Evolutionary conservation across 768 basidiomycete genomes (phyloP).

Genomic region (Neoboletus brunneissimus): DNA sequence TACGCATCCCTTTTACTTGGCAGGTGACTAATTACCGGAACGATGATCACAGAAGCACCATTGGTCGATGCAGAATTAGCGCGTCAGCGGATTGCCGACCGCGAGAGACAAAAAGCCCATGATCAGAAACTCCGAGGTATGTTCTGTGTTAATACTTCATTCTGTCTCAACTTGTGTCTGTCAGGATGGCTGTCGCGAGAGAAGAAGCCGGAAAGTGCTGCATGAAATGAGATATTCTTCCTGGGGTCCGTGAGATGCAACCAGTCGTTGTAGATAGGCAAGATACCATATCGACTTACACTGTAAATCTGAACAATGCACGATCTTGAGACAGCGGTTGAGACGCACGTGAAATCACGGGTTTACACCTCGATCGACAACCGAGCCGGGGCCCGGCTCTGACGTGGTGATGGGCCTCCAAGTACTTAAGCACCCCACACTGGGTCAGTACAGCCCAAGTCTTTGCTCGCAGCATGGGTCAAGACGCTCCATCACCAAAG

Average conservation of each 20-base stretch:
- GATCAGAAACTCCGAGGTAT: conserved; percentile 76
- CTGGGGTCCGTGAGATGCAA: neutral
- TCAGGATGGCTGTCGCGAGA: conserved; percentile 35
- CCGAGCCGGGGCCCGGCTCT: conserved; percentile 5
- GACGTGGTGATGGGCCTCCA: neutral
- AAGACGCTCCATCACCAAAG: conserved; percentile 21
- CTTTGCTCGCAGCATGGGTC: conserved; percentile 21
- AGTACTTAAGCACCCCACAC: neutral
- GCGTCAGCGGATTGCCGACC: conserved; percentile 58
- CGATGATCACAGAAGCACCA: conserved; percentile 45
- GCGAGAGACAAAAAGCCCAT: conserved; percentile 60
- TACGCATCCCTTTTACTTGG: conserved; percentile 18
- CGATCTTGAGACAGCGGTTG: neutral
- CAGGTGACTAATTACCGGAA: neutral
- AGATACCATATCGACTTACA: conserved; percentile 22
- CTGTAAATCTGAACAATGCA: conserved; percentile 7
- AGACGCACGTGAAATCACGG: conserved; percentile 7
- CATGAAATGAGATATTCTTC: neutral
- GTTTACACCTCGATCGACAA: neutral
- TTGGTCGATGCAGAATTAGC: conserved; percentile 63
- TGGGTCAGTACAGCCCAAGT: too few relatives aligned
- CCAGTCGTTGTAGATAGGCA: neutral
- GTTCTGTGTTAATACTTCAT: neutral
- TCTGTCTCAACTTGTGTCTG: conserved; percentile 3
- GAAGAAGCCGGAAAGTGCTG: conserved; percentile 20